Evolutionary conservation across 495 filamentous ascomycete genomes (phyloP).

Genomic region (Hyaloscypha variabilis): DNA sequence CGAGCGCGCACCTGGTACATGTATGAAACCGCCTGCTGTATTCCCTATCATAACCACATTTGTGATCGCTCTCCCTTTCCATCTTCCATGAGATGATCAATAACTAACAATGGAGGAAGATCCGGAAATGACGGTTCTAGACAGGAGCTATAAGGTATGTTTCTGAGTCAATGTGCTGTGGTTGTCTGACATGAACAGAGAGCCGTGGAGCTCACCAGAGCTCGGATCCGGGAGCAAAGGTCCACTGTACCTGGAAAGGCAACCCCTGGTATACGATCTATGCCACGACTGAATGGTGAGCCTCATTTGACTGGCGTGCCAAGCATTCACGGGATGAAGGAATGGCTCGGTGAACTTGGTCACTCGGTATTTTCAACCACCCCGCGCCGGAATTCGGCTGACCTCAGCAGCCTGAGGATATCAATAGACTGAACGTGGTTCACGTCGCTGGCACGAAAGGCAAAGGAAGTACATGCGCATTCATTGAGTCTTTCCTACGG

Average conservation of each 20-base stretch:
- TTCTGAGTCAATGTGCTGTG: not conserved
- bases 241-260: not conserved
- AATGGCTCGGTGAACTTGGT: conserved; percentile 14
- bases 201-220: not conserved
- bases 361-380: conserved; percentile 10
- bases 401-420: conserved; percentile 57
- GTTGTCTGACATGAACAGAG: not conserved
- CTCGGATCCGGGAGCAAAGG: not conserved
- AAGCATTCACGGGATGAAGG: conserved; percentile 7
- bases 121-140: not conserved
- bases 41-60: not conserved
- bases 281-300: not conserved
- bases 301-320: conserved; percentile 1
- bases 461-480: conserved; percentile 82
- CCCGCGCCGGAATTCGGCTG: not conserved
- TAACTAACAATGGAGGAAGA: not conserved
- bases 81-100: not conserved
- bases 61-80: not conserved
- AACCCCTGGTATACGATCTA: not conserved
- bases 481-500: conserved; percentile 56
- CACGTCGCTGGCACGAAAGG: conserved; percentile 93
- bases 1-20: not conserved
- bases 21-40: not conserved
- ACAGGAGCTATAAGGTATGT: not conserved
- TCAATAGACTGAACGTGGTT: conserved; percentile 72